A percentile compares a stretch with the other conserved stretches of the same genome.
Evolutionary conservation across 2,329 filamentous ascomycete species (phyloP).

Genomic region (Trichothecium sympodiale): DNA sequence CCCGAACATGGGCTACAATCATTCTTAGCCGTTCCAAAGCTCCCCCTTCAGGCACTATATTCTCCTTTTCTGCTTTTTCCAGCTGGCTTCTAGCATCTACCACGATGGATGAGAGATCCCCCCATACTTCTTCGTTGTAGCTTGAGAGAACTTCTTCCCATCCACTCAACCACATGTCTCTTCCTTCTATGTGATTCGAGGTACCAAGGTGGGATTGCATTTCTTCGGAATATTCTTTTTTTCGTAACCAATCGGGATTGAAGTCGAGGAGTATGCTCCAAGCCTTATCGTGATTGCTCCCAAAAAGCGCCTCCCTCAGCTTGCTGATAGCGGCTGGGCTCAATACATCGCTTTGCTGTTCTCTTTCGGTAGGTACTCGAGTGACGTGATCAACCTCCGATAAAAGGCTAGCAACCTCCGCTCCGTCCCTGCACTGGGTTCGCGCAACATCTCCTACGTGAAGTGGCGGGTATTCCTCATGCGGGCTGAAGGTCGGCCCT

Average conservation of each 20-base stretch:
- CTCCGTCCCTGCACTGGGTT: slow-evolving; percentile 22
- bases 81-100: slow-evolving; percentile 46
- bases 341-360: slow-evolving; percentile 13
- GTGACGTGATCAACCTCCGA: slow-evolving; percentile 11
- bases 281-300: slow-evolving; percentile 5
- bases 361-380: slow-evolving; percentile 9
- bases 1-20: slow-evolving; percentile 25
- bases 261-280: slow-evolving; percentile 42
- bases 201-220: slow-evolving; percentile 25
- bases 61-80: slow-evolving; percentile 16
- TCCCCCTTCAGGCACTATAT: slow-evolving; percentile 6
- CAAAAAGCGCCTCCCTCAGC: slow-evolving; percentile 28
- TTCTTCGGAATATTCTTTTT: slow-evolving; percentile 8
- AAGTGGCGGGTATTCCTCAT: no score
- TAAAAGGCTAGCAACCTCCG: slow-evolving; percentile 27
- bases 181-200: slow-evolving; percentile 24
- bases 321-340: slow-evolving; percentile 17
- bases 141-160: slow-evolving; percentile 45
- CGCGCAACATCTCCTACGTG: slow-evolving; percentile 3
- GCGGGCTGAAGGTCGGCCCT: no score
- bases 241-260: slow-evolving; percentile 29
- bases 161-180: slow-evolving; percentile 37
- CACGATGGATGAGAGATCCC: slow-evolving; percentile 45
- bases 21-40: slow-evolving; percentile 24
- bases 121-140: slow-evolving; percentile 60